Percentiles rank a stretch among this genome's conserved stretches.
Conservation (phyloP, 2,329 filamentous ascomycete genomes). For the Plectosphaerella sp. region DNA sequence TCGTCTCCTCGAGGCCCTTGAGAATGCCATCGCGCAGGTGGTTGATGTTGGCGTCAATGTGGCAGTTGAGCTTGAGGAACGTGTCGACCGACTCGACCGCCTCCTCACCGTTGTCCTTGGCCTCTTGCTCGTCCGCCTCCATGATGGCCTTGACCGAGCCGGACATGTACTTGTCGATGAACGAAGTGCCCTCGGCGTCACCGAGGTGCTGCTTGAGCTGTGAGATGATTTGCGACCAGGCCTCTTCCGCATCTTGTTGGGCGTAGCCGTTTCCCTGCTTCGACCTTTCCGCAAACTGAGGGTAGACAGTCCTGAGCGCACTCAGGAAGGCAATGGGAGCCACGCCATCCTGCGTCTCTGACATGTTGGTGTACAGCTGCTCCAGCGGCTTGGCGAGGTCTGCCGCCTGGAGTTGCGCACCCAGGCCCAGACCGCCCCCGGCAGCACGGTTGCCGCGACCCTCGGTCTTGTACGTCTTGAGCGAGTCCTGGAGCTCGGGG, state of each 20-base stretch:
- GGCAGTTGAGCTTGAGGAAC: slow-evolving; percentile 93
- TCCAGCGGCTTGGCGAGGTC: slow-evolving; percentile 54
- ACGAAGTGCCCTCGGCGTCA: slow-evolving; percentile 54
- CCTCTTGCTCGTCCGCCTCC: slow-evolving; percentile 77
- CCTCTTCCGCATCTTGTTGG: slow-evolving; percentile 98
- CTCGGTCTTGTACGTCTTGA: slow-evolving; percentile 51
- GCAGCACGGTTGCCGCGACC: slow-evolving; percentile 67
- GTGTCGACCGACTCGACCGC: slow-evolving; percentile 62
- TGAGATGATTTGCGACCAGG: slow-evolving; percentile 91
- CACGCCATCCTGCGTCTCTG: slow-evolving; percentile 81
- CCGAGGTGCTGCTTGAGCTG: slow-evolving; percentile 73
- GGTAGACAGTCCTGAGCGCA: slow-evolving; percentile 73
- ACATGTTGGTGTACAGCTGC: slow-evolving; percentile 85
- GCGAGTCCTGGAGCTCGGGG: slow-evolving; percentile 81
- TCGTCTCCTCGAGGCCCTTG: slow-evolving; percentile 76
- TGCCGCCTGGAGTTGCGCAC: slow-evolving; percentile 1
- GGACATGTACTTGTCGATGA: slow-evolving; percentile 86
- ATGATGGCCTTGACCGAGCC: slow-evolving; percentile 75
- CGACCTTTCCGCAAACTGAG: slow-evolving; percentile 88
- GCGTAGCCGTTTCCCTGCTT: slow-evolving; percentile 81
- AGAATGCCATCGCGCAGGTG: slow-evolving; percentile 86
- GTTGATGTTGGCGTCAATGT: slow-evolving; percentile 83
- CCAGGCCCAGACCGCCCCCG: slow-evolving; percentile 7
- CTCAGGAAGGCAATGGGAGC: slow-evolving; percentile 78
- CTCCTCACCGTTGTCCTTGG: slow-evolving; percentile 70